Evolutionary conservation across 1,284 basidiomycete genomes (phyloP).

Genomic region (Hemileia vastatrix): DNA sequence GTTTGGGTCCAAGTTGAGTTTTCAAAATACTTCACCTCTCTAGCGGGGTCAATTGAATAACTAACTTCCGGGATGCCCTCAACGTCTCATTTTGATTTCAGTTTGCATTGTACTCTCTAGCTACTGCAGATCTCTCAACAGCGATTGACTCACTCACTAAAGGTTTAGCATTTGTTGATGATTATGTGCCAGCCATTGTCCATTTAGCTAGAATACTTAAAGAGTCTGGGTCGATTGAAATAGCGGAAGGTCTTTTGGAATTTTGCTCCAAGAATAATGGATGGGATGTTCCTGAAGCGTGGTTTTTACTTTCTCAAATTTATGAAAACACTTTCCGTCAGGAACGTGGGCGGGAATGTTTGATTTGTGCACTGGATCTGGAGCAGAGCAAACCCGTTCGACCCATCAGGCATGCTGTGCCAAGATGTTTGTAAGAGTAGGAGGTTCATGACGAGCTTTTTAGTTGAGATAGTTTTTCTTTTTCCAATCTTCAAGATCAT

Average conservation of each 20-base stretch:
- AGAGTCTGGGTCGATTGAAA: slow-evolving; percentile 34
- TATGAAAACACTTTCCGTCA: slow-evolving; percentile 51
- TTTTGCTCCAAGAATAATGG: slow-evolving; percentile 50
- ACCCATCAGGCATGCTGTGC: slow-evolving; percentile 36
- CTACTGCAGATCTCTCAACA: background rate
- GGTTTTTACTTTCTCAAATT: slow-evolving; percentile 75
- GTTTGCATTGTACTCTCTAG: slow-evolving; percentile 30
- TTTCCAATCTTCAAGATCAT: no score
- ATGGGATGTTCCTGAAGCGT: slow-evolving; percentile 84
- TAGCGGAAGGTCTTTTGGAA: slow-evolving; percentile 44
- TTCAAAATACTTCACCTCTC: slow-evolving; percentile 9
- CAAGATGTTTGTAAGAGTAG: slow-evolving; percentile 31
- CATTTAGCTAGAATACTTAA: slow-evolving; percentile 68
- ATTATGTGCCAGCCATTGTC: slow-evolving; percentile 65
- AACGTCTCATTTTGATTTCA: no score
- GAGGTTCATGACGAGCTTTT: no score
- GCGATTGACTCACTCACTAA: slow-evolving; percentile 23
- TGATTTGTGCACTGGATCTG: slow-evolving; percentile 61
- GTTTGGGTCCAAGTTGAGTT: slow-evolving; percentile 81
- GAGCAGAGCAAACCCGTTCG: slow-evolving; percentile 52
- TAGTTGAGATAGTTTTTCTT: no score
- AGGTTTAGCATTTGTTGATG: slow-evolving; percentile 41
- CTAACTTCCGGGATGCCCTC: slow-evolving; percentile 6
- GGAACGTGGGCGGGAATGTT: slow-evolving; percentile 63
- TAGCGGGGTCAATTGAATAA: no score